A percentile compares a stretch with the other conserved stretches of the same genome.
Conservation (phyloP, 2,329 filamentous ascomycete genomes). For the Xylogone sp. region DNA sequence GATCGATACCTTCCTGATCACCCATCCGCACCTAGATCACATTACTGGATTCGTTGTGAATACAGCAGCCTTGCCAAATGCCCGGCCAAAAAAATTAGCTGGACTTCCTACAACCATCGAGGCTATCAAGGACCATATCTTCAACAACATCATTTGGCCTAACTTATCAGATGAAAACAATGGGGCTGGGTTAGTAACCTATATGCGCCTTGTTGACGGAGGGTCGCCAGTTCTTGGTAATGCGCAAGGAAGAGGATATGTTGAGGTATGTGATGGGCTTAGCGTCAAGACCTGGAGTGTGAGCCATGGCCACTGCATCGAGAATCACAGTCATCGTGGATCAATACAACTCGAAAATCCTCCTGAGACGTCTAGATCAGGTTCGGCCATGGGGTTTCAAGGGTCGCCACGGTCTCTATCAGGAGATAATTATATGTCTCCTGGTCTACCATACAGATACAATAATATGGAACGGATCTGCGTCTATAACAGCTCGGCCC, state of each 20-base stretch:
- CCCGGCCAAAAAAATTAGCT: slow-evolving; percentile 79
- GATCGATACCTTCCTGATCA: slow-evolving; percentile 86
- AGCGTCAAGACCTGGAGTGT: slow-evolving; percentile 83
- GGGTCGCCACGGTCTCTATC: neutral
- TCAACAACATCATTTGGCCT: slow-evolving; percentile 98
- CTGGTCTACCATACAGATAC: neutral
- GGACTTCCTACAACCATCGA: slow-evolving; percentile 86
- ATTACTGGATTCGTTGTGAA: slow-evolving; percentile 90
- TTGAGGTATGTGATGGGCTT: slow-evolving; percentile 85
- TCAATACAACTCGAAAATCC: slow-evolving; percentile 24
- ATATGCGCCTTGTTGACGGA: slow-evolving; percentile 82
- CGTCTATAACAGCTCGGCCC: slow-evolving; percentile 85
- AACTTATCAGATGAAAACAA: slow-evolving; percentile 96
- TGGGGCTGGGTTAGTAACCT: slow-evolving; percentile 87
- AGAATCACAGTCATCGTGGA: slow-evolving; percentile 64
- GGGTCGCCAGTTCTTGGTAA: slow-evolving; percentile 81
- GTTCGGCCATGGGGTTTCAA: neutral
- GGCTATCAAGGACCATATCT: slow-evolving; percentile 89
- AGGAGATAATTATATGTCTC: neutral
- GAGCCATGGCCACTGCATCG: slow-evolving; percentile 86
- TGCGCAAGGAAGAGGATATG: slow-evolving; percentile 76
- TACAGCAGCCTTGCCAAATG: slow-evolving; percentile 78
- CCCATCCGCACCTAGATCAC: slow-evolving; percentile 96
- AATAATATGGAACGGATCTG: slow-evolving; percentile 36
- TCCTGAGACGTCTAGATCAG: neutral